Conservation (phyloP, 75 land plant species). For the Picea sitchensis region DNA sequence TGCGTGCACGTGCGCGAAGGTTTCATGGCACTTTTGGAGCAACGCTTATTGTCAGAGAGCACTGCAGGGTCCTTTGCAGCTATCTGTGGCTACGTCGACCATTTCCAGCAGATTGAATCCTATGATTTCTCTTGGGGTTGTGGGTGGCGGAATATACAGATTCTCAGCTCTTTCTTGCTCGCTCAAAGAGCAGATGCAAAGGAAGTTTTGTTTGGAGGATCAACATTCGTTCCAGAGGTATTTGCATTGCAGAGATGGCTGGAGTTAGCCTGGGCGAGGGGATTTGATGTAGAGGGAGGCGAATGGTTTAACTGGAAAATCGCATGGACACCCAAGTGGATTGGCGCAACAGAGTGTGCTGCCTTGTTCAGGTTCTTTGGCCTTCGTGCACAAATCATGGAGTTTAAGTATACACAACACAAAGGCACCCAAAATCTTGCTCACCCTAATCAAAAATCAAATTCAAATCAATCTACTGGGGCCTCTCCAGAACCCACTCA, state of each 20-base stretch:
- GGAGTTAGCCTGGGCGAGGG: constrained; percentile 28
- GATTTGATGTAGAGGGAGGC: constrained; percentile 26
- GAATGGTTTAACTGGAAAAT: constrained; percentile 23
- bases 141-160: constrained; percentile 30
- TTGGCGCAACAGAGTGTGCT: constrained; percentile 39
- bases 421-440: constrained; percentile 4
- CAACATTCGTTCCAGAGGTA: constrained; percentile 19
- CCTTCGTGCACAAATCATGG: constrained; percentile 23
- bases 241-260: constrained; percentile 26
- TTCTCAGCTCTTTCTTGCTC: constrained; percentile 10
- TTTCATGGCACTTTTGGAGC: neutral
- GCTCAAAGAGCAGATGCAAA: neutral
- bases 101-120: constrained; percentile 14
- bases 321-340: constrained; percentile 29
- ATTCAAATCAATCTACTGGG: neutral
- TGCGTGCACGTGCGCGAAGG: neutral
- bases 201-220: constrained; percentile 19
- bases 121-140: constrained; percentile 20
- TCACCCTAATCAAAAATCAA: neutral
- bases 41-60: neutral
- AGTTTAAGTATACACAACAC: constrained; percentile 8
- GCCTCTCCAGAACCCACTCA: neutral
- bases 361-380: constrained; percentile 27
- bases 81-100: constrained; percentile 10
- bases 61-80: neutral